Evolutionary conservation across 1,139 yeast genomes (phyloP).

Genomic region (Debaryomyces sp.): DNA sequence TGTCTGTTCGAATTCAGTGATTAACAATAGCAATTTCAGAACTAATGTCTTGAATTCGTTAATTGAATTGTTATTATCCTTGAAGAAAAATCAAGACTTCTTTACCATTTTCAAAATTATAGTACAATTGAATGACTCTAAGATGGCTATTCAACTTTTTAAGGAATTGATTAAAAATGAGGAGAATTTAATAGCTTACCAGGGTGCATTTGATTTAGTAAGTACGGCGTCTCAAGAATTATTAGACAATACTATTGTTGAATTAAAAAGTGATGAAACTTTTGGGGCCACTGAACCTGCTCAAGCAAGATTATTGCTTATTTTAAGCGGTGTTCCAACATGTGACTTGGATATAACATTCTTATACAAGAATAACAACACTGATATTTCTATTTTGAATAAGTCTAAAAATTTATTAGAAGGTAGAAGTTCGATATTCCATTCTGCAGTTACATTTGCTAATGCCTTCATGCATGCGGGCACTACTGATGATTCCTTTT

Average conservation of each 20-base stretch:
- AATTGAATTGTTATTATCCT: slow-evolving; percentile 59
- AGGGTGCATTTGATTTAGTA: slow-evolving; percentile 94
- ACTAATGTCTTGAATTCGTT: slow-evolving; percentile 62
- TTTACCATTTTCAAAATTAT: slow-evolving; percentile 80
- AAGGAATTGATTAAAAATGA: slow-evolving; percentile 52
- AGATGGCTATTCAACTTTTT: slow-evolving; percentile 70
- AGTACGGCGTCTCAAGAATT: slow-evolving; percentile 93
- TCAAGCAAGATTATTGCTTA: slow-evolving; percentile 56
- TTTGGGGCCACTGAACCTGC: slow-evolving; percentile 34
- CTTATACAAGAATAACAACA: slow-evolving; percentile 80
- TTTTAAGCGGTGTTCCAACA: slow-evolving; percentile 90
- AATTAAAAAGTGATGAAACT: slow-evolving; percentile 45
- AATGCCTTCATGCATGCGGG: slow-evolving; percentile 97
- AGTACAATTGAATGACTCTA: slow-evolving; percentile 80
- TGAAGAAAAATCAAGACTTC: slow-evolving; percentile 74
- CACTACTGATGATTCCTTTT: slow-evolving; percentile 92
- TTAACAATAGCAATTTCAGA: slow-evolving; percentile 64
- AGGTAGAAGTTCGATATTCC: slow-evolving; percentile 92
- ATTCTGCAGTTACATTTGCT: slow-evolving; percentile 92
- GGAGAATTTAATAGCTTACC: slow-evolving; percentile 68
- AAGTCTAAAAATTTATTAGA: slow-evolving; percentile 82
- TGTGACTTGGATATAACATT: slow-evolving; percentile 93
- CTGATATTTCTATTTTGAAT: slow-evolving; percentile 81
- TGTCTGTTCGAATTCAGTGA: slow-evolving; percentile 70
- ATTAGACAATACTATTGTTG: slow-evolving; percentile 60